These are phyloP conservation scores for Coemansia erecta DNA, from an alignment of 192 early-diverging fungal species.

Conservation along the genomic window DNA sequence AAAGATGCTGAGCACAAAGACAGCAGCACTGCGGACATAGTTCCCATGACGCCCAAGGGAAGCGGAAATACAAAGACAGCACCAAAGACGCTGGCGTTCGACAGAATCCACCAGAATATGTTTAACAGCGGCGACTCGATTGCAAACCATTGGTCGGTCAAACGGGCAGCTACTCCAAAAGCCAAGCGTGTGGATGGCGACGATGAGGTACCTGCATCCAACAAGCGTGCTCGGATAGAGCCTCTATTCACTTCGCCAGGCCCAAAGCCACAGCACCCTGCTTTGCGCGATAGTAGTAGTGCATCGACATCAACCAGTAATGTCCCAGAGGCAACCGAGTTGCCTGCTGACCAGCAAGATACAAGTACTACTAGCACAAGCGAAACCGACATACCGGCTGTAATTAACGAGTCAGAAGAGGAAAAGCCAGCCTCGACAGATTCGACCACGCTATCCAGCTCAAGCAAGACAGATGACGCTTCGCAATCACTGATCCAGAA, in stretches of 20 bases:
- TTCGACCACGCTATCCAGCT: too few species aligned
- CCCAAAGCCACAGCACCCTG: slow-evolving; percentile 8
- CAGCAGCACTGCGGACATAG: slow-evolving; percentile 7
- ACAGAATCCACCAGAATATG: slow-evolving; percentile 39
- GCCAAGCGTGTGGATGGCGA: slow-evolving; percentile 33
- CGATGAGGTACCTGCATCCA: slow-evolving; percentile 6
- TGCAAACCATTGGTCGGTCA: slow-evolving; percentile 38
- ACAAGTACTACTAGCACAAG: neutral
- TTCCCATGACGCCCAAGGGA: slow-evolving; percentile 15
- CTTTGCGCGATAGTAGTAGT: neutral
- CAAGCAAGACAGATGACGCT: too few species aligned
- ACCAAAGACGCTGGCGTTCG: slow-evolving; percentile 27
- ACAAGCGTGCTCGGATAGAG: slow-evolving; percentile 42
- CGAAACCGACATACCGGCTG: too few species aligned
- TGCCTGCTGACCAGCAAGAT: neutral
- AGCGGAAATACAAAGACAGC: neutral
- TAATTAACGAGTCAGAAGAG: too few species aligned
- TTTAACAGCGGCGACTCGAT: slow-evolving; percentile 44
- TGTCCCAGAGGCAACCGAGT: neutral
- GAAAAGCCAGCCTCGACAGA: too few species aligned
- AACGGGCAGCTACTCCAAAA: slow-evolving; percentile 25
- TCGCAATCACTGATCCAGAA: too few species aligned
- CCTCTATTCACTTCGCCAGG: slow-evolving; percentile 27
- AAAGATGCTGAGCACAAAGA: slow-evolving; percentile 22
- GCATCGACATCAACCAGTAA: neutral